phyloP scores from a whole-genome alignment of 2,329 filamentous ascomycete genomes.

The Emydomyces testavorans region DNA sequence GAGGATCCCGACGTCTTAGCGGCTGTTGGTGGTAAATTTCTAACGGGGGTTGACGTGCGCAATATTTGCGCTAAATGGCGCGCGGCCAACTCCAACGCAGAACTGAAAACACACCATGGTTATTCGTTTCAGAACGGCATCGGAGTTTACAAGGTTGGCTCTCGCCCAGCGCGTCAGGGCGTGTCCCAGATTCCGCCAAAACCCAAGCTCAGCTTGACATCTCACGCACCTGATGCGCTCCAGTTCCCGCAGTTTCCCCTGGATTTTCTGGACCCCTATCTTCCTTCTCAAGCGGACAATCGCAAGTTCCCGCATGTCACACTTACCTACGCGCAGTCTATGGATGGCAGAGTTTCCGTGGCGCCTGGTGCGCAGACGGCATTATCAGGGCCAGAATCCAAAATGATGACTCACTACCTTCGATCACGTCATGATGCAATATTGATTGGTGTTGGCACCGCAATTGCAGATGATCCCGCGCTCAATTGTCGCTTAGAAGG shows the following conservation, averaged over 20 bases:
- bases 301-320: constrained; percentile 50
- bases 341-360: constrained; percentile 69
- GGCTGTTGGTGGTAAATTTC: constrained; percentile 37
- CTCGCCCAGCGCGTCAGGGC: constrained; percentile 12
- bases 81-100: constrained; percentile 34
- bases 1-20: constrained; percentile 36
- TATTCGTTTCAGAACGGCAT: constrained; percentile 36
- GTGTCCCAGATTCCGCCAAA: not conserved
- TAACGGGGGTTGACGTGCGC: constrained; percentile 39
- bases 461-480: constrained; percentile 70
- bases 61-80: constrained; percentile 41
- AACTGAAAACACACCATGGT: constrained; percentile 36
- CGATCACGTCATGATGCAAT: constrained; percentile 75
- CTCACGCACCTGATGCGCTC: constrained; percentile 31
- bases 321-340: constrained; percentile 79
- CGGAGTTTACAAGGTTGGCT: constrained; percentile 29
- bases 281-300: constrained; percentile 32
- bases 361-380: constrained; percentile 68
- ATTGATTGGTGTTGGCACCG: constrained; percentile 72
- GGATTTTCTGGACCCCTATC: constrained; percentile 41
- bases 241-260: constrained; percentile 36
- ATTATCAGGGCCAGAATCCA: constrained; percentile 71
- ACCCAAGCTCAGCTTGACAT: not conserved
- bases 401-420: constrained; percentile 91
- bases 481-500: constrained; percentile 70